Evolutionary conservation across 148 eudicot genomes (phyloP).

Genomic region (Hydrangea macrophylla): DNA sequence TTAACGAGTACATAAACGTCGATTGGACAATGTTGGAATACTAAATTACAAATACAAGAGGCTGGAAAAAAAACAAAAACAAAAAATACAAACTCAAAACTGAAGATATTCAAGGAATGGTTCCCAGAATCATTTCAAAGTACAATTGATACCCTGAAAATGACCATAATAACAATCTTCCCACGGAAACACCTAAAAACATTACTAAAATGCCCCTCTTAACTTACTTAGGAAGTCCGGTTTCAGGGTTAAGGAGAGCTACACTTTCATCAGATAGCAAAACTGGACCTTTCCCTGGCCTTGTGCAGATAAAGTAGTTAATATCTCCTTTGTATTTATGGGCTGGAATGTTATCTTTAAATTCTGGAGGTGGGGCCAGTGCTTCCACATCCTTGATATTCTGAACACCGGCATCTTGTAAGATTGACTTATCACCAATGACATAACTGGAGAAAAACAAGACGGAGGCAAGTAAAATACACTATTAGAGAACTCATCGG

Average conservation of each 20-base stretch:
- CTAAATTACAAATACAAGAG: not conserved
- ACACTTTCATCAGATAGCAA: constrained; percentile 58
- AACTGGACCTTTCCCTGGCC: constrained; percentile 83
- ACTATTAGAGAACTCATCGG: not conserved
- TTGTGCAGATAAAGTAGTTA: constrained; percentile 87
- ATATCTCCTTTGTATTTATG: constrained; percentile 72
- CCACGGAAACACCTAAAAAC: no score
- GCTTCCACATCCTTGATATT: constrained; percentile 65
- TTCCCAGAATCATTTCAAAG: not conserved
- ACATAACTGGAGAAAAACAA: constrained; percentile 58
- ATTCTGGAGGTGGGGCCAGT: constrained; percentile 63
- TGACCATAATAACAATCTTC: not conserved
- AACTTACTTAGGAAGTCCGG: constrained; percentile 77
- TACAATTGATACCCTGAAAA: not conserved
- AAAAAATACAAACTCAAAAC: not conserved
- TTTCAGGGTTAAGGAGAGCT: constrained; percentile 71
- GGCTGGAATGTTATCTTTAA: constrained; percentile 34
- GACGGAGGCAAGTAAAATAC: not conserved
- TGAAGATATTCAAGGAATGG: not conserved
- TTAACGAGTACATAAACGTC: not conserved
- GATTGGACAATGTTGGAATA: not conserved
- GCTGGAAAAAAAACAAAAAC: no score
- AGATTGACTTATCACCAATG: constrained; percentile 77
- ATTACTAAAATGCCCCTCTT: no score
- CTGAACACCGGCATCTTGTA: constrained; percentile 72